Evolutionary conservation across 2,329 filamentous ascomycete species (phyloP), one percentile per base, ranked within the genome.

Genomic region (Hirsutella rhossiliensis): DNA sequence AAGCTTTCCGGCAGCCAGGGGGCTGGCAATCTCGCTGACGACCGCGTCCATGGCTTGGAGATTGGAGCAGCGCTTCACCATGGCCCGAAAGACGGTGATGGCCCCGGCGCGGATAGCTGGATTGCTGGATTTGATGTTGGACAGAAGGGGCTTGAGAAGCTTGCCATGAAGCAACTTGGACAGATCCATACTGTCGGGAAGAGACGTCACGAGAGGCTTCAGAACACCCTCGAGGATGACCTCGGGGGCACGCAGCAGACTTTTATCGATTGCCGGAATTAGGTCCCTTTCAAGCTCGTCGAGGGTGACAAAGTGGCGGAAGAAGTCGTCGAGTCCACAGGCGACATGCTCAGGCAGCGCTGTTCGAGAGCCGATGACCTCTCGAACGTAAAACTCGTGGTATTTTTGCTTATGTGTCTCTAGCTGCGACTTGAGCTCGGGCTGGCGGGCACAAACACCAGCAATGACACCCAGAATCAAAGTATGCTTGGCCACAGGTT

Each of bases 81-180:
- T 69, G 11, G 76, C 74, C 50, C 75, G 73, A 60, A 97, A 95
- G 8, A 84, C 84, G 34, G 74, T 71, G 19, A 89, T 65, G 9
- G 86, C 84, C 20, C 87, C 88, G 48, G 76, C 76, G 45, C 90
- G 81, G 48, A 96, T 87, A 3, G 65, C 64, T 13, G 77, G 68
- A 60, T 95, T 97, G 56, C 84, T 89, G 1, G 92, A 97, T 62
- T 94, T 96, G 61, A 89, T 72, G 58, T 88, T 95, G 36, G 87
- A 81, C n/a, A 97, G 65, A 12, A 98, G 68, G 6, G 88, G 87
- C 61, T 95, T 97, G 32, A 94, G 63, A 31, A 98, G 71, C 48
- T 84, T 84, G 23, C 73, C 70, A 43, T 76, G 73, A 17, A 97
- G 70, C 5, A 84, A 66, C 32, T 79, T 75, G 9, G 90, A 90